A percentile compares a stretch with the other conserved stretches of the same genome.
phyloP scores from a whole-genome alignment of 148 eudicot genomes.

The Agrostemma githago region DNA sequence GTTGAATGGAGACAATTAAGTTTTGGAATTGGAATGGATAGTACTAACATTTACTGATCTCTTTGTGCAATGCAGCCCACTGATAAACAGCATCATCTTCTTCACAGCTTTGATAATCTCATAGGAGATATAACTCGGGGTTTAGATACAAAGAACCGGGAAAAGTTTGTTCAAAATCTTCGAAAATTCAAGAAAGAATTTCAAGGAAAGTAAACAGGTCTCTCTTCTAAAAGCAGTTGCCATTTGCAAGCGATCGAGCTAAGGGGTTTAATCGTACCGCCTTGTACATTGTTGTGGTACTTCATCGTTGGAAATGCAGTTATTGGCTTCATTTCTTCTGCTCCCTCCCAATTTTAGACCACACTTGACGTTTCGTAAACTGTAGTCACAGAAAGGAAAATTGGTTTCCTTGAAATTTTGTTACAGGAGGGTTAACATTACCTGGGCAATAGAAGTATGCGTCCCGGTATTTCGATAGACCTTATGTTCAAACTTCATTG shows the following conservation, averaged over 20 bases:
- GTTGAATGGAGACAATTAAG: background rate
- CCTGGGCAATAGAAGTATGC: constrained; percentile 1
- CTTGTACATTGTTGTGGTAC: constrained; percentile 16
- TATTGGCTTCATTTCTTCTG: constrained; percentile 12
- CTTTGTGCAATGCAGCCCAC: constrained; percentile 36
- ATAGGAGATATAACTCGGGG: constrained; percentile 45
- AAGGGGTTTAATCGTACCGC: constrained; percentile 8
- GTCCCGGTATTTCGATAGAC: background rate
- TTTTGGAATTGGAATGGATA: background rate
- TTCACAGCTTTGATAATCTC: constrained; percentile 46
- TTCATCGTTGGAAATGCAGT: constrained; percentile 13
- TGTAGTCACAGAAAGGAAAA: background rate
- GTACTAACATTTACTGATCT: background rate
- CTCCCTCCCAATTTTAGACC: constrained; percentile 4
- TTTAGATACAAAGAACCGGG: constrained; percentile 48
- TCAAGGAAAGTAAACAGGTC: constrained; percentile 26
- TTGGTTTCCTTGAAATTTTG: constrained; percentile 9
- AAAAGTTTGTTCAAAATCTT: constrained; percentile 46
- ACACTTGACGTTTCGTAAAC: background rate
- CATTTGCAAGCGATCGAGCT: background rate
- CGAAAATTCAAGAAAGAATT: constrained; percentile 46
- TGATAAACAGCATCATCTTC: constrained; percentile 46
- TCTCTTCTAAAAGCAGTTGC: background rate
- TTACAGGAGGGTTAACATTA: background rate
- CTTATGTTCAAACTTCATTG: background rate